phyloP scores from a whole-genome alignment of 176 grass and related monocot genomes.

The Panicum miliaceum region DNA sequence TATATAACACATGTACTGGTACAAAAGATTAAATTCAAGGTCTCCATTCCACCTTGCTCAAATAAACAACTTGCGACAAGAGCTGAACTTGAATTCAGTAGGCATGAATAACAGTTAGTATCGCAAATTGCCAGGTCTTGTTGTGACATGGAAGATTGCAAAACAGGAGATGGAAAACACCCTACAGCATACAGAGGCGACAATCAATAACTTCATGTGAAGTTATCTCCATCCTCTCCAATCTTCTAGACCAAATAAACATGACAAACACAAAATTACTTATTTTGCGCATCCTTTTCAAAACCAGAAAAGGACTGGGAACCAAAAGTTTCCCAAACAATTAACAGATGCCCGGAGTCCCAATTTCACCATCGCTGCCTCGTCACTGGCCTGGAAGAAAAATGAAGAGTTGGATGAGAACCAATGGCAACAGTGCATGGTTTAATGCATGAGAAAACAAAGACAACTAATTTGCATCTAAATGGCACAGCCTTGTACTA shows the following conservation, averaged over 20 bases:
- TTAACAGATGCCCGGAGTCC: conserved; percentile 13
- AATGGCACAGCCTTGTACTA: not conserved
- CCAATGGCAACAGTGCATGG: not conserved
- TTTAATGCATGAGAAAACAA: not conserved
- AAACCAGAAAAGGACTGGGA: conserved; percentile 33
- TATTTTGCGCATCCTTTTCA: conserved; percentile 57
- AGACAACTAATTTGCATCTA: not conserved
- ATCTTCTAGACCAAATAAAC: conserved; percentile 58
- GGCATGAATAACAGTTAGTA: conserved; percentile 47
- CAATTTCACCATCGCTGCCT: conserved; percentile 68
- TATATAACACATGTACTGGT: not conserved
- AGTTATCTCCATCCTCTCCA: conserved; percentile 50
- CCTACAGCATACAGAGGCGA: conserved; percentile 55
- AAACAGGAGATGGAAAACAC: conserved; percentile 47
- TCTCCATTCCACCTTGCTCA: conserved; percentile 9
- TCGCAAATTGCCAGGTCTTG: conserved; percentile 34
- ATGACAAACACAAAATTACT: conserved; percentile 55
- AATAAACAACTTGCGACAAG: conserved; percentile 1
- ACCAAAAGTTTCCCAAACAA: conserved; percentile 31
- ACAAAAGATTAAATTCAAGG: conserved; percentile 23
- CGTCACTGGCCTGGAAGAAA: conserved; percentile 58
- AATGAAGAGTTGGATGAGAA: not conserved
- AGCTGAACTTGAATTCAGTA: conserved; percentile 37
- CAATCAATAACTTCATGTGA: conserved; percentile 53
- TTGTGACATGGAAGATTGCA: conserved; percentile 55